phyloP scores from a whole-genome alignment of 768 basidiomycete species.

The Xerocomellus intermedius region DNA sequence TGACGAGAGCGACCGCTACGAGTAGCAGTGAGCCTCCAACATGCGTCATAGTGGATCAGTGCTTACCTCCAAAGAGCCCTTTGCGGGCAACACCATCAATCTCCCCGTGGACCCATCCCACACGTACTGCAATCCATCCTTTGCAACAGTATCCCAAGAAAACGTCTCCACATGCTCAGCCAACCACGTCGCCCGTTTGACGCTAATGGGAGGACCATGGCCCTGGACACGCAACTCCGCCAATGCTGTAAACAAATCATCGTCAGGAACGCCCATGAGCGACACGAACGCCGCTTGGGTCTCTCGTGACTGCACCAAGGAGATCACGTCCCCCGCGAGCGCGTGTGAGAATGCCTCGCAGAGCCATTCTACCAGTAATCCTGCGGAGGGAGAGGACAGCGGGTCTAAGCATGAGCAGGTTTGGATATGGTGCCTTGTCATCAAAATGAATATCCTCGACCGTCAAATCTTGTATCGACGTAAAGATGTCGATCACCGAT shows the following conservation, averaged over 20 bases:
- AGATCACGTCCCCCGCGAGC: not conserved
- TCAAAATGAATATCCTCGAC: slow-evolving; percentile 8
- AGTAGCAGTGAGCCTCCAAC: not conserved
- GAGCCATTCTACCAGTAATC: not conserved
- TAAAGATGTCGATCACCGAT: not conserved
- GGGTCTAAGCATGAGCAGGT: not conserved
- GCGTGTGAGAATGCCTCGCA: not conserved
- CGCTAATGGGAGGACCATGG: slow-evolving; percentile 4
- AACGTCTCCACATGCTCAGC: slow-evolving; percentile 5
- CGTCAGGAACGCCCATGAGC: slow-evolving; percentile 3
- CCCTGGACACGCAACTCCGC: slow-evolving; percentile 2
- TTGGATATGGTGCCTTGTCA: not conserved
- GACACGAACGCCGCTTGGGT: not conserved
- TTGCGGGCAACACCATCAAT: not conserved
- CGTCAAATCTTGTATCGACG: slow-evolving; percentile 1
- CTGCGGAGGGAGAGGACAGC: not conserved
- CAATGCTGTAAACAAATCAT: slow-evolving; percentile 1
- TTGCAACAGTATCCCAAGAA: slow-evolving; percentile 10
- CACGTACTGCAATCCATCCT: slow-evolving; percentile 5
- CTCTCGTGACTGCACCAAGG: slow-evolving; percentile 5
- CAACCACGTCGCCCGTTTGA: slow-evolving; percentile 3
- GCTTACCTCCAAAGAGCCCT: not conserved
- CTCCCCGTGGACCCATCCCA: slow-evolving; percentile 1
- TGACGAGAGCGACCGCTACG: not conserved
- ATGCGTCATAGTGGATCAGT: too few relatives aligned